phyloP scores from a whole-genome alignment of 164 flowering plant genomes.

The Aristolochia californica region DNA sequence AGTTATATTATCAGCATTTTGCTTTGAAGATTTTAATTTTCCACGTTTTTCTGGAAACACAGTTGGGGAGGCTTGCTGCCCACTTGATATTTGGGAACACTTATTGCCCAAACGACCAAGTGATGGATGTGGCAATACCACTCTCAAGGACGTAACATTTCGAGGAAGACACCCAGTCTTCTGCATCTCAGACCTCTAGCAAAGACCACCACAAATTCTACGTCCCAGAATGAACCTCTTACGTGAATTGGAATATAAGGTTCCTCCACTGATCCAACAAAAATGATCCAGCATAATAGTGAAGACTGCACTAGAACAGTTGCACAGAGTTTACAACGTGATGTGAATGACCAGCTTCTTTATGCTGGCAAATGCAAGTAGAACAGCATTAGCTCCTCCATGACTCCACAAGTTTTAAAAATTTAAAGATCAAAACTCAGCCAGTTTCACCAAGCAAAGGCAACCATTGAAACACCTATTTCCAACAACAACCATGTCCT shows the following conservation, averaged over 20 bases:
- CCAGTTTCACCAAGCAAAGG: too few relatives aligned
- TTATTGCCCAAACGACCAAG: slow-evolving; percentile 55
- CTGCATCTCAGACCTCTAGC: slow-evolving; percentile 37
- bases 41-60: slow-evolving; percentile 93
- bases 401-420: too few relatives aligned
- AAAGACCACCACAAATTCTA: neutral
- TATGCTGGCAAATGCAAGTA: too few relatives aligned
- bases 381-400: too few relatives aligned
- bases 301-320: slow-evolving; percentile 5
- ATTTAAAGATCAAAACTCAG: too few relatives aligned
- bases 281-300: slow-evolving; percentile 6
- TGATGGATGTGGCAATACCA: slow-evolving; percentile 44
- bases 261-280: neutral
- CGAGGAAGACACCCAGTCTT: slow-evolving; percentile 43
- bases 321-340: too few relatives aligned
- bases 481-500: too few relatives aligned
- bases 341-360: too few relatives aligned
- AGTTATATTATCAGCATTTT: slow-evolving; percentile 18
- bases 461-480: too few relatives aligned
- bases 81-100: slow-evolving; percentile 65
- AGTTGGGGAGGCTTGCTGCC: slow-evolving; percentile 76
- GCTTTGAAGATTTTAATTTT: slow-evolving; percentile 41
- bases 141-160: slow-evolving; percentile 35
- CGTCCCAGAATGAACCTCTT: slow-evolving; percentile 5
- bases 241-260: slow-evolving; percentile 1